Conservation (phyloP, 257 asterid species). For the Anisodus acutangulus region DNA sequence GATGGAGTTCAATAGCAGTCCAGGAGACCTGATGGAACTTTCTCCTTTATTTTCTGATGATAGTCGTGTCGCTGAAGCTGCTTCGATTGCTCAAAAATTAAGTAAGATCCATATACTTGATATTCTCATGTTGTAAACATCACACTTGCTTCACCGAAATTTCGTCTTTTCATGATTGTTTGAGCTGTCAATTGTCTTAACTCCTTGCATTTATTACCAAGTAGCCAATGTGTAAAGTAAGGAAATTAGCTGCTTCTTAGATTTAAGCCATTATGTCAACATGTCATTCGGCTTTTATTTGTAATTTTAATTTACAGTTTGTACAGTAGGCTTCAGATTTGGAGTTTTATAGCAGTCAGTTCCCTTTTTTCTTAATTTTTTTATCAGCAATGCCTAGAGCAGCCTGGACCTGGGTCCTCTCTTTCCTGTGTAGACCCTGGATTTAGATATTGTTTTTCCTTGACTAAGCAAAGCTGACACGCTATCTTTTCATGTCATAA, state of each 20-base stretch:
- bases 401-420: neutral
- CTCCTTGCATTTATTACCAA: neutral
- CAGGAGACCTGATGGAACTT: slow-evolving; percentile 97
- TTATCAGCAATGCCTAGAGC: neutral
- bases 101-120: slow-evolving; percentile 57
- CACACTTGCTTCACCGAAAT: neutral
- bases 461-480: slow-evolving; percentile 15
- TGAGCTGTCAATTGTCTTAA: neutral
- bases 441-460: slow-evolving; percentile 5
- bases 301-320: neutral
- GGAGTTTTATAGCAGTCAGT: slow-evolving; percentile 7
- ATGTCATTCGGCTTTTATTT: neutral
- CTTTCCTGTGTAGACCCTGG: slow-evolving; percentile 6
- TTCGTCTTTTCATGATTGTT: neutral
- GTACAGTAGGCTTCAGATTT: neutral
- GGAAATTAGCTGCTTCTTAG: neutral
- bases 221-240: slow-evolving; percentile 10
- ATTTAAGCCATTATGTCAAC: neutral
- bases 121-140: slow-evolving; percentile 19
- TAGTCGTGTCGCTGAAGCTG: slow-evolving; percentile 99
- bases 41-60: slow-evolving; percentile 97
- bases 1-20: slow-evolving; percentile 98
- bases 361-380: neutral
- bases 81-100: slow-evolving; percentile 97
- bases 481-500: neutral